Conservation (phyloP, 192 early-diverging fungal genomes). For the Podila clonocystis region DNA sequence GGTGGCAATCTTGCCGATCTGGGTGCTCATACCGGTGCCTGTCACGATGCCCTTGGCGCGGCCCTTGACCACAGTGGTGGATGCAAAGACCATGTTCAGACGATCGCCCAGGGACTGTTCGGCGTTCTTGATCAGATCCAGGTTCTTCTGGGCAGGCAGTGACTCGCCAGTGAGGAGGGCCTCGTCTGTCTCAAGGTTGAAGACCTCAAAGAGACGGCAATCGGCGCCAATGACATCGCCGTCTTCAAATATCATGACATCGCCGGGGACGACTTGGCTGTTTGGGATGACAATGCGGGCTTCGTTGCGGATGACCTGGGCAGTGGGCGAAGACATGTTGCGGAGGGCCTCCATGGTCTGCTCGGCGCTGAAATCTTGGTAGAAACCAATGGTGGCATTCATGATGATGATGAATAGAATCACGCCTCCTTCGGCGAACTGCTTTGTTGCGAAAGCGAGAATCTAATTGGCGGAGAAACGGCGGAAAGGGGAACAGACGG, state of each 20-base stretch:
- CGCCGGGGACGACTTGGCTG: slow-evolving; percentile 83
- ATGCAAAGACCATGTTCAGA: slow-evolving; percentile 89
- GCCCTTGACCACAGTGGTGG: slow-evolving; percentile 89
- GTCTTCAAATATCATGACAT: slow-evolving; percentile 89
- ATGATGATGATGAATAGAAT: slow-evolving; percentile 80
- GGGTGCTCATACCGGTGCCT: slow-evolving; percentile 81
- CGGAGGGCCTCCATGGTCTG: slow-evolving; percentile 93
- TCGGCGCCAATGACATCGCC: slow-evolving; percentile 95
- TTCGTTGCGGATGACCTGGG: slow-evolving; percentile 86
- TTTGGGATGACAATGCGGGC: slow-evolving; percentile 78
- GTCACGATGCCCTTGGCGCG: slow-evolving; percentile 91
- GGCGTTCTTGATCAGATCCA: slow-evolving; percentile 70
- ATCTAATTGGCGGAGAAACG: neutral
- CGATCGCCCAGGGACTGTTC: slow-evolving; percentile 86
- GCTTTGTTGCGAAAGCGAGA: slow-evolving; percentile 70
- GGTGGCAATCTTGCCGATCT: slow-evolving; percentile 92
- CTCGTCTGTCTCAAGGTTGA: slow-evolving; percentile 93
- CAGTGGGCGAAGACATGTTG: slow-evolving; percentile 86
- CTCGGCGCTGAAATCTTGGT: slow-evolving; percentile 92
- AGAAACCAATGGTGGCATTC: slow-evolving; percentile 88
- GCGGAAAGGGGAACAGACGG: too few species aligned
- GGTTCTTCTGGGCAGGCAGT: slow-evolving; percentile 80
- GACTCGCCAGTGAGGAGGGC: slow-evolving; percentile 92
- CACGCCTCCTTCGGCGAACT: slow-evolving; percentile 78
- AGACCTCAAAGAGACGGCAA: slow-evolving; percentile 82